phyloP scores from a whole-genome alignment of 2,329 filamentous ascomycete species.

The Colletotrichum navitas region DNA sequence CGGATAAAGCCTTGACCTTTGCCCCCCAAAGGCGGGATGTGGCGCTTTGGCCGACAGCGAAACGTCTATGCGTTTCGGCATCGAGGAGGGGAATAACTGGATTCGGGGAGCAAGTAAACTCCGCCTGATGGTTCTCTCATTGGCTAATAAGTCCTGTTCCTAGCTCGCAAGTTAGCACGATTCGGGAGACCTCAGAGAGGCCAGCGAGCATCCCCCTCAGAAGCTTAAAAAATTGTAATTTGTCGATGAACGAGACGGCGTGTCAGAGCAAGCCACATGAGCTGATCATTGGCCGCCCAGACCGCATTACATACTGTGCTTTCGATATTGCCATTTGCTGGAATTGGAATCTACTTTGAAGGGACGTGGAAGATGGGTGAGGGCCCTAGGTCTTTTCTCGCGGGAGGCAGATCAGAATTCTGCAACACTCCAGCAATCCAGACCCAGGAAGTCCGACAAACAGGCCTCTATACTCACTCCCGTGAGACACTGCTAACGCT shows the following conservation, averaged over 20 bases:
- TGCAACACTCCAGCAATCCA: no score
- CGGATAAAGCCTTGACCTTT: conserved; percentile 15
- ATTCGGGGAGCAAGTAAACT: conserved; percentile 8
- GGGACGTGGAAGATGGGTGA: background rate
- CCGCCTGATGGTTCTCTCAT: background rate
- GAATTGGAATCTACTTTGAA: background rate
- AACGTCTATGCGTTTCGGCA: conserved; percentile 35
- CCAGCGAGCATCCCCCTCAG: background rate
- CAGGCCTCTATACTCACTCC: background rate
- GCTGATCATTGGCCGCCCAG: background rate
- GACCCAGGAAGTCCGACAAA: background rate
- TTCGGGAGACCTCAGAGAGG: background rate
- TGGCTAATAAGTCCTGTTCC: background rate
- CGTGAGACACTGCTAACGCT: background rate
- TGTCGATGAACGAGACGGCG: background rate
- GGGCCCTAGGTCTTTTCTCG: no score
- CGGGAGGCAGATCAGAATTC: background rate
- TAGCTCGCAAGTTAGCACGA: conserved; percentile 14
- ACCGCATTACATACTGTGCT: background rate
- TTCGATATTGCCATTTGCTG: background rate
- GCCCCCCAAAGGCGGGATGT: conserved; percentile 14
- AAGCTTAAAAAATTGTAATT: background rate
- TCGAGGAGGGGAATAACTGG: conserved; percentile 25
- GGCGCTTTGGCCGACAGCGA: conserved; percentile 39
- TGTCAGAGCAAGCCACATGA: background rate